phyloP scores from a whole-genome alignment of 2,329 filamentous ascomycete species.

The Canariomyces notabilis region DNA sequence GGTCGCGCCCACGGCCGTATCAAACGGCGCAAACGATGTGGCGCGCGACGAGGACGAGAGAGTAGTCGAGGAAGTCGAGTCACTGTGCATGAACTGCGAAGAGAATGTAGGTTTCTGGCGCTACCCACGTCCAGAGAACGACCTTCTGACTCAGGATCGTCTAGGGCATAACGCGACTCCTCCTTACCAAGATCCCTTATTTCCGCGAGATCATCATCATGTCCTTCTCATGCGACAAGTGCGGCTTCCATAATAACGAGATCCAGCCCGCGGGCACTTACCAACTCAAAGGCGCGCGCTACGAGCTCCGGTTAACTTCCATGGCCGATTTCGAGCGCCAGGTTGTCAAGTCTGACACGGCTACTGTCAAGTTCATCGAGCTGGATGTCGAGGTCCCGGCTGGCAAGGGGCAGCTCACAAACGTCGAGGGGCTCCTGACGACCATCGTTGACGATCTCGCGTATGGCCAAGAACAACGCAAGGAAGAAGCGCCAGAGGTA shows the following conservation, averaged over 20 bases:
- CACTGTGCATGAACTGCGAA: constrained; percentile 81
- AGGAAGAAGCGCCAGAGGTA: constrained; percentile 70
- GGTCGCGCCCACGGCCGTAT: constrained; percentile 37
- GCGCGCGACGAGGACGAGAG: constrained; percentile 46
- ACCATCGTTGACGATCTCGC: constrained; percentile 77
- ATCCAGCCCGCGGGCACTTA: constrained; percentile 90
- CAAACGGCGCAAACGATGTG: constrained; percentile 33
- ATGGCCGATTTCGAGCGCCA: constrained; percentile 75
- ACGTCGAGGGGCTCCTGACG: constrained; percentile 80
- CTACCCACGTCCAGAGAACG: background rate
- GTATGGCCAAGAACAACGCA: constrained; percentile 75
- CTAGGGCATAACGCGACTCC: constrained; percentile 76
- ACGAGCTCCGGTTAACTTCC: constrained; percentile 71
- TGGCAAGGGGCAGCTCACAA: constrained; percentile 86
- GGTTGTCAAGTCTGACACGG: constrained; percentile 87
- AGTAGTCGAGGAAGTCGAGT: constrained; percentile 66
- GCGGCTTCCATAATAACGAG: constrained; percentile 84
- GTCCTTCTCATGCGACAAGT: constrained; percentile 91
- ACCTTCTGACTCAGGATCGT: background rate
- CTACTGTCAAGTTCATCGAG: constrained; percentile 80
- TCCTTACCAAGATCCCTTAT: constrained; percentile 90
- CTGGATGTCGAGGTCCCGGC: constrained; percentile 89
- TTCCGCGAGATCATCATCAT: constrained; percentile 97
- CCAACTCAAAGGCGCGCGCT: constrained; percentile 81
- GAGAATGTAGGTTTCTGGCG: constrained; percentile 55